A percentile compares a stretch with the other conserved stretches of the same genome.
Conservation (phyloP, 352 stramenopile genomes). For the Lagenidium giganteum region DNA sequence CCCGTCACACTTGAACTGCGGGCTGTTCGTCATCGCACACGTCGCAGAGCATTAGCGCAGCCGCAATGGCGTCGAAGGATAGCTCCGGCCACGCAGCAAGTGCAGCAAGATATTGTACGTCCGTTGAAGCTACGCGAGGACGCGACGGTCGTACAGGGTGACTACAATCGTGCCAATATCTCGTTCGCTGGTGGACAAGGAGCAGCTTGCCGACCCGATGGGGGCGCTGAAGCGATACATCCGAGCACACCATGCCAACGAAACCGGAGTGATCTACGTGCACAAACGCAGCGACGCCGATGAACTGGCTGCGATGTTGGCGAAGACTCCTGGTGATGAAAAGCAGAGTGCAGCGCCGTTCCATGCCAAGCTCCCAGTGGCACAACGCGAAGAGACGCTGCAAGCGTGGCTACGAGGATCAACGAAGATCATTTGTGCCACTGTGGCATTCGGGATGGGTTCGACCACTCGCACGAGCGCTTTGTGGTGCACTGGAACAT, state of each 20-base stretch:
- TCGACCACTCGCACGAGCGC: conserved; percentile 87
- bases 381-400: conserved; percentile 33
- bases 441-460: conserved; percentile 92
- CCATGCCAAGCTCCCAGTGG: conserved; percentile 40
- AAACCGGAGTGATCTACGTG: conserved; percentile 46
- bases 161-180: conserved; percentile 63
- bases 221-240: conserved; percentile 37
- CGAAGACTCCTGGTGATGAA: conserved; percentile 18
- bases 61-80: no score
- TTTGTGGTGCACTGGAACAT: conserved; percentile 89
- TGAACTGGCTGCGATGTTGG: conserved; percentile 25
- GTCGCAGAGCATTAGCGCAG: no score
- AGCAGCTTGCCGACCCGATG: conserved; percentile 33
- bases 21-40: no score
- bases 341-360: conserved; percentile 34
- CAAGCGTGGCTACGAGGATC: conserved; percentile 38
- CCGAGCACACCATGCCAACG: conserved; percentile 20
- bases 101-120: conserved; percentile 53
- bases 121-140: conserved; percentile 30
- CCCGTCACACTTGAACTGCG: no score
- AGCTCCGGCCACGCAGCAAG: conserved; percentile 74
- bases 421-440: conserved; percentile 85
- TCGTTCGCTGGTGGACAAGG: conserved; percentile 51
- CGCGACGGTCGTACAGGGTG: conserved; percentile 33
- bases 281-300: conserved; percentile 55